Conservation (phyloP, 345 rosid genomes). For the Excoecaria cochinchinensis region DNA sequence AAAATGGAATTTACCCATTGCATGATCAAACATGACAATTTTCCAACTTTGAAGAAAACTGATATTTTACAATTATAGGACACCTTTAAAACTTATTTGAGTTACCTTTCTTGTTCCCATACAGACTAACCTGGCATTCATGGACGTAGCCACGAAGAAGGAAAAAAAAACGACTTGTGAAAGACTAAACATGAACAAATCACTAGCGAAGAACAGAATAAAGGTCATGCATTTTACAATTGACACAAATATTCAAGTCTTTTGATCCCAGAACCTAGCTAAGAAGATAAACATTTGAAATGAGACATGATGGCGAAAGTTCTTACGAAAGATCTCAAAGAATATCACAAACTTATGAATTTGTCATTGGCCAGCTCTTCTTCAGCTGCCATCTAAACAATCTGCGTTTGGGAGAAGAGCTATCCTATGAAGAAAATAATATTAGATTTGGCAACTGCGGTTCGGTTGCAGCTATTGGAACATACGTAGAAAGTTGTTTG, state of each 20-base stretch:
- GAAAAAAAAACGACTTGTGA: background rate
- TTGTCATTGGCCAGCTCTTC: conserved; percentile 8
- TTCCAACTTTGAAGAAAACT: no score
- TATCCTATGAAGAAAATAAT: conserved; percentile 10
- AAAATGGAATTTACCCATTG: no score
- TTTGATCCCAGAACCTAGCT: background rate
- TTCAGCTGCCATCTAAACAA: background rate
- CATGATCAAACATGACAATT: background rate
- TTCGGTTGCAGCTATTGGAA: conserved; percentile 10
- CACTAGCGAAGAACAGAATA: background rate
- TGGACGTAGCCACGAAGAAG: background rate
- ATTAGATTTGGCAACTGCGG: conserved; percentile 2
- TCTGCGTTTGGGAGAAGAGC: conserved; percentile 10
- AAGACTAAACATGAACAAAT: background rate
- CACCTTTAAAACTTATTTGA: no score
- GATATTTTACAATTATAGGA: no score
- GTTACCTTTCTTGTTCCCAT: no score
- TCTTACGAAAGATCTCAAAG: background rate
- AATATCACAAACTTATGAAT: conserved; percentile 8
- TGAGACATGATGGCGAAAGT: background rate
- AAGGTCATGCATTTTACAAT: conserved; percentile 10
- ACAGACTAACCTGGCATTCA: background rate
- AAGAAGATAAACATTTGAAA: background rate
- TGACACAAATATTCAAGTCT: background rate
- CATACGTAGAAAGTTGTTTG: conserved; percentile 61